phyloP scores from a whole-genome alignment of 225 moss, liverwort and hornwort species.

The Bryoerythrophyllum caledonicum region DNA sequence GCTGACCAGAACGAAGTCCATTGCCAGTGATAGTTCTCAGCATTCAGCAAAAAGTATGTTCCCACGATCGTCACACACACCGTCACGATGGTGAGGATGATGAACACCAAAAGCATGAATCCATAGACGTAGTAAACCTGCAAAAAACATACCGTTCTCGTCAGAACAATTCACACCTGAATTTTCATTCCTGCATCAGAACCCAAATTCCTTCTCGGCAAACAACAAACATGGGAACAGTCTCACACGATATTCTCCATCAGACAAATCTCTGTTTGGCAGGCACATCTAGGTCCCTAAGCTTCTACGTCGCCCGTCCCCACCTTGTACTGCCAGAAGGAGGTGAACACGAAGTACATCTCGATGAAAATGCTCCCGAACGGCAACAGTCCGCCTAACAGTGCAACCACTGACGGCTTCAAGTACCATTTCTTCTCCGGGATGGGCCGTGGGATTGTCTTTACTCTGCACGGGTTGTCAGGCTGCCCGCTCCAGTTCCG shows the following conservation, averaged over 20 bases:
- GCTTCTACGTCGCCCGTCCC: background rate
- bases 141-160: constrained; percentile 1
- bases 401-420: constrained; percentile 81
- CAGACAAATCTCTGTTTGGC: too few species aligned
- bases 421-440: constrained; percentile 99
- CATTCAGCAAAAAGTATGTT: constrained; percentile 92
- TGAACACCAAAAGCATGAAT: constrained; percentile 94
- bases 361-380: constrained; percentile 99
- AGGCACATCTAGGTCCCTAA: too few species aligned
- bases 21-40: constrained; percentile 99
- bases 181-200: background rate
- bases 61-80: constrained; percentile 98
- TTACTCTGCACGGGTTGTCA: constrained; percentile 97
- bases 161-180: too few species aligned
- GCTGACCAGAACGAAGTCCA: constrained; percentile 98
- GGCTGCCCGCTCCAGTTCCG: constrained; percentile 98
- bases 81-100: constrained; percentile 94
- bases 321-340: constrained; percentile 99
- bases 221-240: too few species aligned
- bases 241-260: too few species aligned
- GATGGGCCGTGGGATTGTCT: constrained; percentile 95
- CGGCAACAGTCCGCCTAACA: constrained; percentile 90
- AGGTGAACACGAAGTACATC: constrained; percentile 99
- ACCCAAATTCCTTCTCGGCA: too few species aligned
- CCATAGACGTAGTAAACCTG: constrained; percentile 99